Conservation (phyloP, 495 filamentous ascomycete genomes). For the Trichoderma asperelloides region DNA sequence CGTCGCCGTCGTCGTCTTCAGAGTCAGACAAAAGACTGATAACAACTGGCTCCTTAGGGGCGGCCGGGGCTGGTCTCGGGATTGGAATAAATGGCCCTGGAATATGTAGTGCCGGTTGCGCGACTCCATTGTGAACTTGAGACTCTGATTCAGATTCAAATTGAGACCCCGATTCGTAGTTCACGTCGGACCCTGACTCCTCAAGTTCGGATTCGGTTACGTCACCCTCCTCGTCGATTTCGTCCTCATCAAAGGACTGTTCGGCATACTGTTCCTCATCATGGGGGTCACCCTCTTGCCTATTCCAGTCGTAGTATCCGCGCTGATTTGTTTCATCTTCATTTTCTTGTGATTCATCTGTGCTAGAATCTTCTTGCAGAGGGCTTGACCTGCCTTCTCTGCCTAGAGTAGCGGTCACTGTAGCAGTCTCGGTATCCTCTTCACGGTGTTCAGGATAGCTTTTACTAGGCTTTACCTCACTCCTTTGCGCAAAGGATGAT, state of each 20-base stretch:
- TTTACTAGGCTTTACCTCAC: background rate
- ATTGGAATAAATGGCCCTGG: constrained; percentile 3
- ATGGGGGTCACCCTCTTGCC: constrained; percentile 10
- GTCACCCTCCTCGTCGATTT: constrained; percentile 21
- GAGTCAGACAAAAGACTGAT: constrained; percentile 32
- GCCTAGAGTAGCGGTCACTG: background rate
- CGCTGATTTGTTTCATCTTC: constrained; percentile 26
- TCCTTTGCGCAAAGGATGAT: background rate
- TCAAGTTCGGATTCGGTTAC: constrained; percentile 17
- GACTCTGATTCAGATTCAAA: background rate
- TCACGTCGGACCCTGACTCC: background rate
- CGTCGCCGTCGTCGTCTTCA: constrained; percentile 22
- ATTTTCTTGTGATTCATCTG: constrained; percentile 31
- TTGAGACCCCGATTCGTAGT: constrained; percentile 13
- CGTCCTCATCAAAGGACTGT: constrained; percentile 18
- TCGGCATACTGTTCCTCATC: constrained; percentile 25
- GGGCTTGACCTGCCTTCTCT: background rate
- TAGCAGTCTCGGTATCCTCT: background rate
- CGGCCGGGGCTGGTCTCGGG: background rate
- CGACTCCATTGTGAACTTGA: constrained; percentile 12
- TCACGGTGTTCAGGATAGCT: background rate
- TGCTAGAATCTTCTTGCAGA: background rate
- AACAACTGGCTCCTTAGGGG: constrained; percentile 21
- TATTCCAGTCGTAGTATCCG: constrained; percentile 14
- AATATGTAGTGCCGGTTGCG: constrained; percentile 10